These are phyloP conservation scores for Echinochloa phyllopogon DNA, from an alignment of 176 grass and related monocot species.

Conservation along the genomic window DNA sequence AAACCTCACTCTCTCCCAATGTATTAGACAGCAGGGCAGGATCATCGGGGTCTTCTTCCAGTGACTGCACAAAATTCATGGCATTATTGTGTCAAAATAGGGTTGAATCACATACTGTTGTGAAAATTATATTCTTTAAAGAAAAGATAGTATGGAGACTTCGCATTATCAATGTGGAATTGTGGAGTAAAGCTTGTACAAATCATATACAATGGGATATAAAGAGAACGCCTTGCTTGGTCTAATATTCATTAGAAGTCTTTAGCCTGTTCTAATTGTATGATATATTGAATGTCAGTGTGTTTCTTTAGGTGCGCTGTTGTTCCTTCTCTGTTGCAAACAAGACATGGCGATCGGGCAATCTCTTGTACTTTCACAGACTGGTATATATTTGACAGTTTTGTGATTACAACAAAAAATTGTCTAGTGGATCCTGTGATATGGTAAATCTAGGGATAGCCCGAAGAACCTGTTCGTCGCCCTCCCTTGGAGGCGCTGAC, in stretches of 20 bases:
- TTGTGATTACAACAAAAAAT: not conserved
- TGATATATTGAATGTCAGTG: not conserved
- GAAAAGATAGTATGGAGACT: not conserved
- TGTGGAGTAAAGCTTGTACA: not conserved
- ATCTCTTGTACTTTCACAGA: not conserved
- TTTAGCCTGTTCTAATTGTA: not conserved
- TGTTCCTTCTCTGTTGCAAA: not conserved
- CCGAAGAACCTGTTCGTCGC: no score
- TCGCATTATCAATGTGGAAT: not conserved
- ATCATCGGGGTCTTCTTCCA: slow-evolving; percentile 73
- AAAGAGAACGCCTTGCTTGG: not conserved
- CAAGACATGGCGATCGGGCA: not conserved
- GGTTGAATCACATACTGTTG: not conserved
- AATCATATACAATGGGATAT: not conserved
- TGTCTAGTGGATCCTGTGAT: not conserved
- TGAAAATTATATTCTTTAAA: not conserved
- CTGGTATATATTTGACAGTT: not conserved
- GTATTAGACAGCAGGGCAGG: slow-evolving; percentile 55
- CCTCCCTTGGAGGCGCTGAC: no score
- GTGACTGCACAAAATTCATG: slow-evolving; percentile 59
- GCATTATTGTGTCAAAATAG: slow-evolving; percentile 32
- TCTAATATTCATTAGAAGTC: not conserved
- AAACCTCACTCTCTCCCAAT: slow-evolving; percentile 70
- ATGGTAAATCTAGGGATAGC: no score
- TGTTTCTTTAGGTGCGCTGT: not conserved